These are phyloP conservation scores for Hevea brasiliensis DNA, from an alignment of 345 rosid species.

Conservation along the genomic window DNA sequence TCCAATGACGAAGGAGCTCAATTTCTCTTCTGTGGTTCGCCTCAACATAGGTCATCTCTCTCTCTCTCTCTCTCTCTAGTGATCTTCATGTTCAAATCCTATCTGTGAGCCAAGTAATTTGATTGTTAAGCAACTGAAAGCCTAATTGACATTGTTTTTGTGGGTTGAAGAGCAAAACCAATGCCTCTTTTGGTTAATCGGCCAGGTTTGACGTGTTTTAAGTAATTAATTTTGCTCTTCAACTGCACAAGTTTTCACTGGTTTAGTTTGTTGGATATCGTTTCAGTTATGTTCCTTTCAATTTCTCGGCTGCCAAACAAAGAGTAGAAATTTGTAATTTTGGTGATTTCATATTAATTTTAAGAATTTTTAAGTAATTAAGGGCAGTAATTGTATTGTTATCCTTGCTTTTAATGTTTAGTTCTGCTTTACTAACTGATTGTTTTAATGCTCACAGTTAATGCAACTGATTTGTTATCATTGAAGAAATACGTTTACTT, in stretches of 20 bases:
- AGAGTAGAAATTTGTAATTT: no score
- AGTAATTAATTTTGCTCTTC: background rate
- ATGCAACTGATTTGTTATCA: background rate
- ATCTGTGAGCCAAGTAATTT: background rate
- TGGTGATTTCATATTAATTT: no score
- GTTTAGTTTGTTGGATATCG: no score
- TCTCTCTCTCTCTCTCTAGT: background rate
- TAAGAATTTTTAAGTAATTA: no score
- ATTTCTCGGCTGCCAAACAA: no score
- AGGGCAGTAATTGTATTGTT: no score
- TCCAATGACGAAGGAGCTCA: conserved; percentile 33
- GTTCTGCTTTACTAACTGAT: background rate
- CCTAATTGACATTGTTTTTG: background rate
- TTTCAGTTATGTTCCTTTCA: no score
- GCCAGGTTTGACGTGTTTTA: background rate
- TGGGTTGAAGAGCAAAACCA: background rate
- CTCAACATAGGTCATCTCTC: conserved; percentile 66
- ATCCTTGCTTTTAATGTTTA: background rate
- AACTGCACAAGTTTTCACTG: no score
- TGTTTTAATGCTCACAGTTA: background rate
- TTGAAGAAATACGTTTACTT: background rate
- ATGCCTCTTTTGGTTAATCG: background rate
- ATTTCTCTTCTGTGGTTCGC: conserved; percentile 58
- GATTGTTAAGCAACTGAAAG: background rate
- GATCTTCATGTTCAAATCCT: background rate